These are phyloP conservation scores for Didymella lethalis DNA, from an alignment of 2,329 filamentous ascomycete species.

Conservation along the genomic window DNA sequence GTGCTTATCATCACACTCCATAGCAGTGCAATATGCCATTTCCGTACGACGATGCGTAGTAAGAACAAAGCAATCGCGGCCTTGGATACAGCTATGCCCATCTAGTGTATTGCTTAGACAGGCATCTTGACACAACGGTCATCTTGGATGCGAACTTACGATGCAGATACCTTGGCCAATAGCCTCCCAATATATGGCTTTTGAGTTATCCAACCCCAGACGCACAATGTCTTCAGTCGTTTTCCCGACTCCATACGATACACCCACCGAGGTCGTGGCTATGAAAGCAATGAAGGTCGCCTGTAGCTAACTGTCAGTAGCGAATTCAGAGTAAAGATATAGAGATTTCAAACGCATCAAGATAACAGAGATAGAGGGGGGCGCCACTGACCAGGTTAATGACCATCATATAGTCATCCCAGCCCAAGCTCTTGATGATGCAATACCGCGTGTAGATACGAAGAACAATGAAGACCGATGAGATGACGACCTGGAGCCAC, in stretches of 20 bases:
- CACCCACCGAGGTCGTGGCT: constrained; percentile 35
- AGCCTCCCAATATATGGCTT: constrained; percentile 45
- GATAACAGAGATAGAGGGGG: background rate
- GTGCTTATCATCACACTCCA: constrained; percentile 44
- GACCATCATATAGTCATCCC: constrained; percentile 43
- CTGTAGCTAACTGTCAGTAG: constrained; percentile 17
- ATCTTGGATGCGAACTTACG: constrained; percentile 1
- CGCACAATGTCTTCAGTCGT: constrained; percentile 33
- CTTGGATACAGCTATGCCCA: constrained; percentile 44
- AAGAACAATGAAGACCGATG: constrained; percentile 34
- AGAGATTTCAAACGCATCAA: background rate
- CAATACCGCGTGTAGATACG: constrained; percentile 41
- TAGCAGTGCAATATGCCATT: constrained; percentile 41
- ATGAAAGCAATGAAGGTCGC: constrained; percentile 38
- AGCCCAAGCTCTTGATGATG: constrained; percentile 39
- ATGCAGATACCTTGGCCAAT: constrained; percentile 44
- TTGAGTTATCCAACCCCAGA: constrained; percentile 33
- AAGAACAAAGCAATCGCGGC: constrained; percentile 43
- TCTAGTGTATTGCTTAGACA: constrained; percentile 11
- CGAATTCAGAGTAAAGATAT: background rate
- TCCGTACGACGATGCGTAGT: constrained; percentile 40
- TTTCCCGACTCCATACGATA: constrained; percentile 40
- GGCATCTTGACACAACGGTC: background rate
- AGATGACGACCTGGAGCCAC: constrained; percentile 41
- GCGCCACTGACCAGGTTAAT: constrained; percentile 34